A percentile compares a stretch with the other conserved stretches of the same genome.
phyloP scores from a whole-genome alignment of 495 filamentous ascomycete genomes.

The Aspergillus sclerotiicarbonarius region DNA sequence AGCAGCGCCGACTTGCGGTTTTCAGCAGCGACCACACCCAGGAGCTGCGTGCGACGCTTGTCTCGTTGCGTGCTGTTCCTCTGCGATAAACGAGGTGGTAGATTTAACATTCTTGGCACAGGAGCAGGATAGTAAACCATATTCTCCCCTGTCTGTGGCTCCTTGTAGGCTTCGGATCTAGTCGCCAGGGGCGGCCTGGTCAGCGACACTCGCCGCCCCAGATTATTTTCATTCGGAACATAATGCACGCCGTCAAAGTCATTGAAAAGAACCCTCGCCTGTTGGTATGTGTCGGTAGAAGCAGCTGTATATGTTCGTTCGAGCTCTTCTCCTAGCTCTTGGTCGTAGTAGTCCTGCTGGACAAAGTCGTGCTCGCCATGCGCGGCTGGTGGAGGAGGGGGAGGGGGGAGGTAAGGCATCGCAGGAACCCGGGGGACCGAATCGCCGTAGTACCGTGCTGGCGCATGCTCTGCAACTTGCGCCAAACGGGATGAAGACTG shows the following conservation, averaged over 20 bases:
- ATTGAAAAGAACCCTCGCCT: constrained; percentile 69
- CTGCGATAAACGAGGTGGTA: constrained; percentile 84
- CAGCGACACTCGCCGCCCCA: constrained; percentile 36
- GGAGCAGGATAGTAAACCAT: constrained; percentile 97
- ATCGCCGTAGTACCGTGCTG: constrained; percentile 33
- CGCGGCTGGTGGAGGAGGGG: constrained; percentile 24
- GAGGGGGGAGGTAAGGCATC: constrained; percentile 29
- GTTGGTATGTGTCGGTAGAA: constrained; percentile 67
- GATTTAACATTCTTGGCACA: constrained; percentile 87
- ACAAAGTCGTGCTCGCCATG: constrained; percentile 20
- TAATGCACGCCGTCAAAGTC: constrained; percentile 96
- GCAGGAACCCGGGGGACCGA: constrained; percentile 35
- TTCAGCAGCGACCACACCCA: constrained; percentile 49
- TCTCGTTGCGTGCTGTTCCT: constrained; percentile 61
- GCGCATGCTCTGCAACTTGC: constrained; percentile 46
- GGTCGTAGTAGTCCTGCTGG: constrained; percentile 21
- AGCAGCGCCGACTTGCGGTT: constrained; percentile 44
- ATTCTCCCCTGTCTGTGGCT: constrained; percentile 63
- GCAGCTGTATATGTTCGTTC: constrained; percentile 49
- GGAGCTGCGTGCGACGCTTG: constrained; percentile 64
- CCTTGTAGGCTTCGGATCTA: constrained; percentile 58
- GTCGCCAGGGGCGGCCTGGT: constrained; percentile 42
- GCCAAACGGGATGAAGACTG: constrained; percentile 54
- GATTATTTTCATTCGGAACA: constrained; percentile 44
- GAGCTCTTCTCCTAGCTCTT: constrained; percentile 22